Evolutionary conservation across 192 early-diverging fungal genomes (phyloP).

Genomic region (Phycomyces blakesleeanus): DNA sequence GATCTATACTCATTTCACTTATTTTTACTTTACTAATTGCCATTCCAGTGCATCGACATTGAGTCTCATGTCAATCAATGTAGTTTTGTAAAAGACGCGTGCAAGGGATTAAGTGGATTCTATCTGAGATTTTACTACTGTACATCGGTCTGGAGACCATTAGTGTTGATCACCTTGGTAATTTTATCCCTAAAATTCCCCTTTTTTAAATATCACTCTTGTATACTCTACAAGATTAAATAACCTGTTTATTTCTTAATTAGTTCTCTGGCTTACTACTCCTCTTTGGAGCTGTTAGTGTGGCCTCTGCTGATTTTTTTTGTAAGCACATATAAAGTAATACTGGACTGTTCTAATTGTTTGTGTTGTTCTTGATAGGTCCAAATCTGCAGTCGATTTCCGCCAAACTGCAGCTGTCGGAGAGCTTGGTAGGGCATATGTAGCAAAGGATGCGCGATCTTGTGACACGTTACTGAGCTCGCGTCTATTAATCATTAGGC

Average conservation of each 20-base stretch:
- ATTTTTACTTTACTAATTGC: neutral
- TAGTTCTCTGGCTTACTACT: constrained; percentile 47
- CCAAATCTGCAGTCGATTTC: constrained; percentile 84
- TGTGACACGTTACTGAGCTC: neutral
- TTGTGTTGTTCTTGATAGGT: constrained; percentile 36
- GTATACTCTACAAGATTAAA: constrained; percentile 6
- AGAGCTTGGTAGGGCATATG: constrained; percentile 61
- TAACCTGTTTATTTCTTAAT: constrained; percentile 11
- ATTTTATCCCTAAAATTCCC: constrained; percentile 8
- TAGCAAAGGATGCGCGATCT: neutral
- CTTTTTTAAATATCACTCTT: neutral
- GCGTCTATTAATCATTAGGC: constrained; percentile 38
- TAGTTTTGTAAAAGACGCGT: constrained; percentile 55
- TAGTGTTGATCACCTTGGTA: constrained; percentile 41
- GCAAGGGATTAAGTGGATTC: constrained; percentile 51
- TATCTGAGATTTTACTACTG: constrained; percentile 58
- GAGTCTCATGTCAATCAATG: constrained; percentile 43
- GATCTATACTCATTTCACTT: too few relatives aligned
- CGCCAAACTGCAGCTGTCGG: constrained; percentile 67
- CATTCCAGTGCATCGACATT: constrained; percentile 15
- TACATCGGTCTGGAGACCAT: constrained; percentile 24
- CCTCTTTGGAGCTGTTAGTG: constrained; percentile 67
- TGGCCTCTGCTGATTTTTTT: constrained; percentile 77
- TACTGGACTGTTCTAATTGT: neutral
- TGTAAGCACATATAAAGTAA: constrained; percentile 38